Evolutionary conservation across 2,329 filamentous ascomycete genomes (phyloP).

Genomic region (Blastomyces emzantsi): DNA sequence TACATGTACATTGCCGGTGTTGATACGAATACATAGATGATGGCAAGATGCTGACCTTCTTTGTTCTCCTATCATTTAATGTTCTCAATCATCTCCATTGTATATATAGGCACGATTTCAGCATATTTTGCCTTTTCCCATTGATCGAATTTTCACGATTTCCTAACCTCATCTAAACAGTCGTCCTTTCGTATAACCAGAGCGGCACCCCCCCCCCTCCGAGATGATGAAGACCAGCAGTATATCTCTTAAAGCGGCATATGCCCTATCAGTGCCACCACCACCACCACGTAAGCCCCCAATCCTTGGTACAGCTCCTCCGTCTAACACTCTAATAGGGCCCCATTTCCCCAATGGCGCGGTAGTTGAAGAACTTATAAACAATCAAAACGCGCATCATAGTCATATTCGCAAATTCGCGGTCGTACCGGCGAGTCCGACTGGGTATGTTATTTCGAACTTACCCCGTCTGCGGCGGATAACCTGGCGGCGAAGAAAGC

Average conservation of each 20-base stretch:
- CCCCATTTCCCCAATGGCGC: background rate
- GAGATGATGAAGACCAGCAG: no score
- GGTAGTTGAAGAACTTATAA: background rate
- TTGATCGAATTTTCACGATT: background rate
- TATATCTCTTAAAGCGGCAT: background rate
- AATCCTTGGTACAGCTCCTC: no score
- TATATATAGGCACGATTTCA: background rate
- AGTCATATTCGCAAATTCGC: slow-evolving; percentile 1
- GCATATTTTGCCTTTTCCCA: background rate
- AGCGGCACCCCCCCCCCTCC: background rate
- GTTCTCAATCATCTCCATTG: background rate
- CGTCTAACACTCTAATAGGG: background rate
- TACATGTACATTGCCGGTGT: no score
- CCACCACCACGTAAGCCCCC: background rate
- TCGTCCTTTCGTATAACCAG: background rate
- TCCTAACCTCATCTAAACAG: background rate
- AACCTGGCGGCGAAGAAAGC: background rate
- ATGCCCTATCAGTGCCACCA: background rate
- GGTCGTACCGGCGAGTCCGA: background rate
- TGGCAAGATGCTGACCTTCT: background rate
- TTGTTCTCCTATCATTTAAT: background rate
- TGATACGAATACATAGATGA: no score
- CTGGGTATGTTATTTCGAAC: background rate
- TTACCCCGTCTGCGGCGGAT: background rate
- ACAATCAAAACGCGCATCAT: no score